Percentiles rank a stretch among this genome's conserved stretches.
These are phyloP conservation scores for Themeda triandra DNA, from an alignment of 176 grass and related monocot species.

Conservation along the genomic window DNA sequence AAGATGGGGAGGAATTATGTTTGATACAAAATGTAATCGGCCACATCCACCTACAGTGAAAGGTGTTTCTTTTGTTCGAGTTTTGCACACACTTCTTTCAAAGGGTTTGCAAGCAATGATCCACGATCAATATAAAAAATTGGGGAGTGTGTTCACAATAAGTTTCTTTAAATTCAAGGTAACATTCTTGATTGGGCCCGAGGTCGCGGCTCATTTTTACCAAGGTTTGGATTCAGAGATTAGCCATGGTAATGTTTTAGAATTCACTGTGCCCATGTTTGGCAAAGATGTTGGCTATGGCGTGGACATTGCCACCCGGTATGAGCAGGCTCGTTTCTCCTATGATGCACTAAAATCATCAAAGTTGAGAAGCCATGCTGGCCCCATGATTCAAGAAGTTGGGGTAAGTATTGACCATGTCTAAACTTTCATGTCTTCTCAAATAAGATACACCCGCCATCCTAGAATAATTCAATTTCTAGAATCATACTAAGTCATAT, in stretches of 20 bases:
- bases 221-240: conserved; percentile 9
- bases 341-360: conserved; percentile 26
- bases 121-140: conserved; percentile 18
- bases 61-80: background rate
- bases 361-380: conserved; percentile 33
- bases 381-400: conserved; percentile 35
- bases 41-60: conserved; percentile 31
- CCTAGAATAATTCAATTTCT: too few relatives aligned
- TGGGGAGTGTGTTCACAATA: conserved; percentile 45
- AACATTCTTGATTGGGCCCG: conserved; percentile 44
- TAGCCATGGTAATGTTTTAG: background rate
- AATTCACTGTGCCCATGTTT: conserved; percentile 17
- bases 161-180: conserved; percentile 14
- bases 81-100: conserved; percentile 10
- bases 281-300: conserved; percentile 38
- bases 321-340: conserved; percentile 41
- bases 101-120: conserved; percentile 22
- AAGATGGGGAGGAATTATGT: background rate
- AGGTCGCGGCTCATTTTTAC: conserved; percentile 34
- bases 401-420: conserved; percentile 26
- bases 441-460: too few relatives aligned
- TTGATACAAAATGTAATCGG: background rate
- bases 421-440: too few relatives aligned
- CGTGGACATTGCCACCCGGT: background rate
- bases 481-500: too few relatives aligned